phyloP scores from a whole-genome alignment of 768 basidiomycete species.

The Lactarius quietus region DNA sequence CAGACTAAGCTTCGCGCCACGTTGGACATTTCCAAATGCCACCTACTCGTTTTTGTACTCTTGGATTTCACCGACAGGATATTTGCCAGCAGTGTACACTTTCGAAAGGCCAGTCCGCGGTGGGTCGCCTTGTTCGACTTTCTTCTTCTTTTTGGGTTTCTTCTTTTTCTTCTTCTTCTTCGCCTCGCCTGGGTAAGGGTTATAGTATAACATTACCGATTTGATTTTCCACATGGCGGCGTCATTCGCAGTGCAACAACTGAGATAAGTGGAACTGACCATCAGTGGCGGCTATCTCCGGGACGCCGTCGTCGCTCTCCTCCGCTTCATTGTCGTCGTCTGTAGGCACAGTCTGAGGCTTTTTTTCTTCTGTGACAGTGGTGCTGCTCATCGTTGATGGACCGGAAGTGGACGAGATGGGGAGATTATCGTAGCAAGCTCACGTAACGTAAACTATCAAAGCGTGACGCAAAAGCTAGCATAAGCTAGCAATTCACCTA shows the following conservation, averaged over 20 bases:
- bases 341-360: constrained; percentile 18
- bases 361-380: constrained; percentile 20
- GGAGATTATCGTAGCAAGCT: not conserved
- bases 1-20: not conserved
- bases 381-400: constrained; percentile 16
- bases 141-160: constrained; percentile 84
- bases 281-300: constrained; percentile 28
- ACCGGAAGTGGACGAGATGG: constrained; percentile 1
- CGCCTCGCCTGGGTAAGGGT: constrained; percentile 39
- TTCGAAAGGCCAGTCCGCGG: constrained; percentile 87
- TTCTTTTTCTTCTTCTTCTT: constrained; percentile 95
- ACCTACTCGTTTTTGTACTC: constrained; percentile 91
- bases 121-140: constrained; percentile 80
- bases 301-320: constrained; percentile 35
- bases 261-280: constrained; percentile 32
- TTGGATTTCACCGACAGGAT: constrained; percentile 88
- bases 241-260: not conserved
- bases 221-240: not conserved
- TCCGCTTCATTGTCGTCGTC: constrained; percentile 30
- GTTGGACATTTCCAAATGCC: not conserved
- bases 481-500: not conserved
- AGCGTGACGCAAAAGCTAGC: not conserved
- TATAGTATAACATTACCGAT: not conserved
- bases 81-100: constrained; percentile 81
- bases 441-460: constrained; percentile 13